Base-by-base conservation (phyloP, 2,329 filamentous ascomycete genomes). In the Cytospora schulzeri region DNA sequence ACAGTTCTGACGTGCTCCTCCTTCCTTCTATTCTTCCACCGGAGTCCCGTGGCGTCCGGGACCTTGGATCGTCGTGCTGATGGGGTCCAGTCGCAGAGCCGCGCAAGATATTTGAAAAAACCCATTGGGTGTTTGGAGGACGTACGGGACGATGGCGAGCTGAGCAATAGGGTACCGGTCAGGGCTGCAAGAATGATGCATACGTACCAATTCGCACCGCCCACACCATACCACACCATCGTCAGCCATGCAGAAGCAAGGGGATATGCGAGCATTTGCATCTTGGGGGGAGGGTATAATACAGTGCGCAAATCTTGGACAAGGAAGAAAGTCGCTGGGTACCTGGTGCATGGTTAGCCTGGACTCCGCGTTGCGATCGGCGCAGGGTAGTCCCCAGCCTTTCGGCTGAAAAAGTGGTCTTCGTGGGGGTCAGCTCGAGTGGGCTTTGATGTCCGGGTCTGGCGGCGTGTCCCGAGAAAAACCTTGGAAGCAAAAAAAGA, bases 301-400 rank as follows among this genome's bases (percentile, higher is more conserved):
- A 66, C 65, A 64, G 65, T 66, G 65, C 62, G 61, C 26, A 51
- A 64, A 64, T 45, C 29, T 62, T 38, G 56, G 38, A 14, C 24
- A n/a, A 29, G 50, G 53, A 35, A n/a, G 51, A 17, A 31, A 48
- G 19, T 29, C 24, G 38, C 56, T 54, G 24, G 50, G 58, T 53
- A 58, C 59, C 54, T 65, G 63, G 48, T 57, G 38, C 52, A 35
- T 52, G 19, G 54, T 48, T 63, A 62, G 61, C 26, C 61, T 35
- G 50, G 17, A 52, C 41, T 38, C 52, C 31, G 38, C 45, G 24
- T 24, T 54, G 50, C n/a, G 60, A 63, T 55, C 55, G 45, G 24
- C 54, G 41, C 64, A 59, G 60, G 64, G 64, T 55, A 31, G 33
- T 56, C 38, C 63, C 59, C 60, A 53, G 56, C 19, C 60, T 22